Conservation (phyloP, 2,329 filamentous ascomycete genomes). For the Didymella segeticola region DNA sequence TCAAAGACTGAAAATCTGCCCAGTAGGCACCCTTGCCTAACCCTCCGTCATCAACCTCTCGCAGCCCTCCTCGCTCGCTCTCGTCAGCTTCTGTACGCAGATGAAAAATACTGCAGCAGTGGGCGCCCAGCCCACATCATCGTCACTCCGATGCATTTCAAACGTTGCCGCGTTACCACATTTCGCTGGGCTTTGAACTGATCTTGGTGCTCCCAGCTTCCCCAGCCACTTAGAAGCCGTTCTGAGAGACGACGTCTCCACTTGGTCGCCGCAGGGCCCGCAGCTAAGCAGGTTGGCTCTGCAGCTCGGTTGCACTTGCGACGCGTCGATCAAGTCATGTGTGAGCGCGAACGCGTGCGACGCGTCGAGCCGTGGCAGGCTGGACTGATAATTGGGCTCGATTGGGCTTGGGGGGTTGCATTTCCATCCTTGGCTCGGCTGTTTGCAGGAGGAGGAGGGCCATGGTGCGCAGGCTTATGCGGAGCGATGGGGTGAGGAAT, state of each 20-base stretch:
- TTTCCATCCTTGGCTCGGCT: conserved; percentile 1
- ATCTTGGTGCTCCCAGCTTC: not conserved
- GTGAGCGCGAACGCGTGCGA: conserved; percentile 32
- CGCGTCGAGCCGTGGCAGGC: conserved; percentile 16
- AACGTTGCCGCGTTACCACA: conserved; percentile 18
- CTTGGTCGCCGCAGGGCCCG: conserved; percentile 21
- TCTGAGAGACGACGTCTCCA: not conserved
- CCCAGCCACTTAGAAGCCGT: conserved; percentile 14
- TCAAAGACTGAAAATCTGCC: conserved; percentile 4
- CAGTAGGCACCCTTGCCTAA: conserved; percentile 13
- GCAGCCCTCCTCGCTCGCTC: conserved; percentile 3
- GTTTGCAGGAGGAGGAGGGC: conserved; percentile 13
- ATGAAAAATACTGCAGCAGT: conserved; percentile 21
- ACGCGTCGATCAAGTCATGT: conserved; percentile 28
- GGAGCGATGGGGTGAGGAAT: conserved; percentile 6
- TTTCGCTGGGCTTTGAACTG: conserved; percentile 22
- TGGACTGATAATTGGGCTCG: conserved; percentile 8
- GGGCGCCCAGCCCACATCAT: conserved; percentile 23
- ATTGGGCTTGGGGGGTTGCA: not conserved
- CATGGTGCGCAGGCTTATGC: conserved; percentile 7
- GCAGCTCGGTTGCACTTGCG: conserved; percentile 13
- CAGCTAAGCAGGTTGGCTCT: conserved; percentile 8
- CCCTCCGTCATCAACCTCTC: conserved; percentile 1
- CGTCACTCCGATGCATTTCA: conserved; percentile 20
- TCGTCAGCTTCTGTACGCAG: conserved; percentile 13